Evolutionary conservation across 257 asterid species (phyloP), one percentile per base, ranked within the genome.

Genomic region (Cruciata laevipes): DNA sequence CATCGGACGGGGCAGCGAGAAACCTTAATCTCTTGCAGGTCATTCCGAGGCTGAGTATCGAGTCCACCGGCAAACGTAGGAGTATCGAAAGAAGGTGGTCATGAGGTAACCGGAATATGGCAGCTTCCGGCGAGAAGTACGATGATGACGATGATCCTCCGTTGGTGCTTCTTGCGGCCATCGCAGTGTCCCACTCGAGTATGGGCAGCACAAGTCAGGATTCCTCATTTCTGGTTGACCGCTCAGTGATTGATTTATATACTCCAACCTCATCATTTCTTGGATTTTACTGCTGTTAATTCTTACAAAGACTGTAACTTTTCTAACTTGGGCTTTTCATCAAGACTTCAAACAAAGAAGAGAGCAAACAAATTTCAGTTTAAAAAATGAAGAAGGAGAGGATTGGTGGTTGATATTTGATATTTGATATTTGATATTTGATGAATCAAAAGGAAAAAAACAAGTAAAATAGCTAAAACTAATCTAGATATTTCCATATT

Each of bases 31-130:
- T 89, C 67, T 74, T 89, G 76, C 98, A 86, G 2, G 95, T 82
- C 85, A 78, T 76, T 21, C 84, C 84, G 18, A 93, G 85, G 38
- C 78, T 74, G 3, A 93, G 68, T 68, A 93, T 81, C n/a, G 98
- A 93, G 67, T 89, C 84, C 14, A 82, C 9, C 14, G 97, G 98
- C 53, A 90, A 72, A 27, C 84, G 88, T 44, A 90, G 81, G 80
- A 93, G 61, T 69, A 93, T 82, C 8, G 96, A 86, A 20, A 83
- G 78, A 5, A 93, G 81, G 27, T 93, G 94, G 86, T 93, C 98
- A 70, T 79, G 73, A 3, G 94, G 86, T 69, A 90, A 71, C 17
- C 69, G 68, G 5, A 73, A 65, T 85, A 73, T 2, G 87, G 55
- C 64, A 73, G 83, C 74, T 7, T 53, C 69, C 35, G 75, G 60